Evolutionary conservation across 164 flowering plant species (phyloP).

Genomic region (Berberis thunbergii): DNA sequence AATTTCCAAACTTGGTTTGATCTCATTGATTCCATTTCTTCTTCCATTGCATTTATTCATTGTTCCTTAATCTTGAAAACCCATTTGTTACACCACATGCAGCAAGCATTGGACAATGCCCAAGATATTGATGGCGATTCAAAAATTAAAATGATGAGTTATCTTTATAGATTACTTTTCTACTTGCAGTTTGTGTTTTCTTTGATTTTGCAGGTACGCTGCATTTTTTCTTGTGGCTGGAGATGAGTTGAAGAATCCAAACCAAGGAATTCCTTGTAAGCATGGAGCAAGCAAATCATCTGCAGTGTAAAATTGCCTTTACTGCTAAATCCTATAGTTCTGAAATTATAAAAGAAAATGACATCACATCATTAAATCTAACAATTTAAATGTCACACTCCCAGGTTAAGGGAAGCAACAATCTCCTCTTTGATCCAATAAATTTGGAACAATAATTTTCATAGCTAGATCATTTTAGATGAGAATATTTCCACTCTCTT

Average conservation of each 20-base stretch:
- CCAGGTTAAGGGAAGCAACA: neutral
- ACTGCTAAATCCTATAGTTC: neutral
- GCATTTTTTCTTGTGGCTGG: slow-evolving; percentile 97
- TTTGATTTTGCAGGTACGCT: slow-evolving; percentile 55
- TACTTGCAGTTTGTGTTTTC: neutral
- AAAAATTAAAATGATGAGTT: slow-evolving; percentile 76
- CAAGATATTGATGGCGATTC: slow-evolving; percentile 70
- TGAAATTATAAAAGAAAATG: neutral
- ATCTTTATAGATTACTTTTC: slow-evolving; percentile 19
- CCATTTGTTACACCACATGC: slow-evolving; percentile 80
- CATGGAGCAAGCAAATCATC: slow-evolving; percentile 36
- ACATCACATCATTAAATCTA: neutral
- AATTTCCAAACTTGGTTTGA: too few species aligned
- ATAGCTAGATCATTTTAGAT: too few species aligned
- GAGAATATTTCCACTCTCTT: too few species aligned
- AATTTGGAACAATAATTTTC: too few species aligned
- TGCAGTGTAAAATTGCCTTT: slow-evolving; percentile 12
- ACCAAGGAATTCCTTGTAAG: slow-evolving; percentile 37
- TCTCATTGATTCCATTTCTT: slow-evolving; percentile 42
- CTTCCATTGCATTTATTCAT: too few species aligned
- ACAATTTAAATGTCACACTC: slow-evolving; percentile 1
- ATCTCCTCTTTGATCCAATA: neutral
- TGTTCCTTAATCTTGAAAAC: too few species aligned
- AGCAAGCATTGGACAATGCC: slow-evolving; percentile 50
- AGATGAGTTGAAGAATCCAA: slow-evolving; percentile 66